Conservation (phyloP, 2,329 filamentous ascomycete genomes). For the Boeremia lycopersici region DNA sequence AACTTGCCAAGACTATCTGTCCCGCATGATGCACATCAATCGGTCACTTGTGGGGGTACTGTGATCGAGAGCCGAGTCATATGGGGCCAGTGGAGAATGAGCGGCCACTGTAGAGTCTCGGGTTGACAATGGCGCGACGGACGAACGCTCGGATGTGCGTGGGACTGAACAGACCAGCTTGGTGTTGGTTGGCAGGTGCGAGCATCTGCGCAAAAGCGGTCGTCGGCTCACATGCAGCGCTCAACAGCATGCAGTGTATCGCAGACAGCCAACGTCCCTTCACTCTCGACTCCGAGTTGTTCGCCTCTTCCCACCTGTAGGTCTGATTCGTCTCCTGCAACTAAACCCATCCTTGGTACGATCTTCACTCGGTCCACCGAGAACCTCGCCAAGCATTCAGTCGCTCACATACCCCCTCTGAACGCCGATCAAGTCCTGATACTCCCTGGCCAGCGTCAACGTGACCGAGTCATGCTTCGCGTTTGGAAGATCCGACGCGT, state of each 20-base stretch:
- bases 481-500: conserved; percentile 18
- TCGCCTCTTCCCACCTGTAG: neutral
- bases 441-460: conserved; percentile 31
- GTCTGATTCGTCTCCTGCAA: neutral
- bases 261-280: too few relatives aligned
- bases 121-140: too few relatives aligned
- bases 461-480: conserved; percentile 25
- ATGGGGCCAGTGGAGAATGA: too few relatives aligned
- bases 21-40: too few relatives aligned
- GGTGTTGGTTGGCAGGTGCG: neutral
- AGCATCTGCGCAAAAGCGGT: neutral
- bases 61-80: too few relatives aligned
- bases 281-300: neutral
- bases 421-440: conserved; percentile 30
- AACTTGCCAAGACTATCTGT: too few relatives aligned
- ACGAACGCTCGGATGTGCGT: neutral
- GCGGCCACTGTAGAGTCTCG: too few relatives aligned
- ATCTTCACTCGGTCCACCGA: neutral
- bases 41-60: too few relatives aligned
- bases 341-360: neutral
- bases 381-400: neutral
- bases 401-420: conserved; percentile 25
- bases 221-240: neutral
- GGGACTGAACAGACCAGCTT: neutral
- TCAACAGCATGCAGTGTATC: too few relatives aligned